A percentile compares a stretch with the other conserved stretches of the same genome.
Evolutionary conservation across 2,329 filamentous ascomycete species (phyloP).

Genomic region (Penicillium brasilianum): DNA sequence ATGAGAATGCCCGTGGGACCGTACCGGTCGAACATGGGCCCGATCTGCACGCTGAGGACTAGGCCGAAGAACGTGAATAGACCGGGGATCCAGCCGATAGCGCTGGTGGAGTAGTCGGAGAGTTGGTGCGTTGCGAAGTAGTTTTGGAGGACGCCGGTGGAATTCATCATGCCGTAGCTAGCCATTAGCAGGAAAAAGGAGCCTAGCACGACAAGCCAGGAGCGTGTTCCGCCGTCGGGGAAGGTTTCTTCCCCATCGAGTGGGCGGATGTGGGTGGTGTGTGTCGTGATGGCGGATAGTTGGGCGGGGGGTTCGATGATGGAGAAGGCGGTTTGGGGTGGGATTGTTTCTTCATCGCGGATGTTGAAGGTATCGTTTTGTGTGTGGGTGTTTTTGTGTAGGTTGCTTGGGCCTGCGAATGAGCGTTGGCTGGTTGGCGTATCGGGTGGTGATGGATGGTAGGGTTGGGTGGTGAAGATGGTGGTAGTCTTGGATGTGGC

Average conservation of each 20-base stretch:
- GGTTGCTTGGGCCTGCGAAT: neutral
- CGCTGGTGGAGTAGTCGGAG: slow-evolving; percentile 47
- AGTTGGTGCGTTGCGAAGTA: slow-evolving; percentile 55
- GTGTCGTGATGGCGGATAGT: slow-evolving; percentile 26
- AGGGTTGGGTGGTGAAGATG: neutral
- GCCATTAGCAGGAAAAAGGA: slow-evolving; percentile 47
- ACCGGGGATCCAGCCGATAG: slow-evolving; percentile 58
- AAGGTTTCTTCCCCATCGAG: slow-evolving; percentile 27
- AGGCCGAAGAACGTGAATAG: slow-evolving; percentile 54
- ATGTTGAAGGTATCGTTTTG: neutral
- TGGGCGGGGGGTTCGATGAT: slow-evolving; percentile 27
- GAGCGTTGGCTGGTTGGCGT: neutral
- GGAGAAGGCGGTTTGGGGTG: slow-evolving; percentile 24
- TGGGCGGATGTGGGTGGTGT: slow-evolving; percentile 25
- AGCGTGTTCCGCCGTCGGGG: slow-evolving; percentile 42
- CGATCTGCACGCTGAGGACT: slow-evolving; percentile 53
- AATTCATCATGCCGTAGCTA: slow-evolving; percentile 56
- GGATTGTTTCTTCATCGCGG: slow-evolving; percentile 22
- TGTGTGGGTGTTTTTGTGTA: too few relatives aligned
- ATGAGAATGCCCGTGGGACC: slow-evolving; percentile 52
- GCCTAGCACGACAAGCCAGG: slow-evolving; percentile 45
- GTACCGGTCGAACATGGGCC: slow-evolving; percentile 57
- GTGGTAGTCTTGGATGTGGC: neutral
- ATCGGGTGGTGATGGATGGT: neutral
- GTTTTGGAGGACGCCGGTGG: slow-evolving; percentile 55